Conservation (phyloP, 345 rosid genomes). For the Gossypium australe region DNA sequence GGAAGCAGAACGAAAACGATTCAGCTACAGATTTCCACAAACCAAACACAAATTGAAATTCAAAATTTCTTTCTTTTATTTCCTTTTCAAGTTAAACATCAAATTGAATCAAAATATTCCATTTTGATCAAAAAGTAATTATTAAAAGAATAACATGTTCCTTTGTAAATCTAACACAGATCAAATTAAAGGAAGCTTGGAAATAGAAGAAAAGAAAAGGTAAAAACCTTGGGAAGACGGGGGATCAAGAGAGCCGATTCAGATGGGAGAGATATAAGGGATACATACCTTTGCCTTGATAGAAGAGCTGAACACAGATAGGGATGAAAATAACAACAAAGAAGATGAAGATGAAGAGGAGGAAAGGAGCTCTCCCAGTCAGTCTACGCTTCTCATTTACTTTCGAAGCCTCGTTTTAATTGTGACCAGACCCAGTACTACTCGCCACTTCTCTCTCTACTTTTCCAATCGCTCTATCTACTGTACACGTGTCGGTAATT, state of each 20-base stretch:
- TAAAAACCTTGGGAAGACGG: not conserved
- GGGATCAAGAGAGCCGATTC: not conserved
- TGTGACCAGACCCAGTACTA: conserved; percentile 14
- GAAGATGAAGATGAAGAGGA: conserved; percentile 3
- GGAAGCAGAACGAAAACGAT: not conserved
- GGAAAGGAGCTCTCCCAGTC: not conserved
- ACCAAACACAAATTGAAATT: not conserved
- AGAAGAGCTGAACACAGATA: not conserved
- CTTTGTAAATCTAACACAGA: not conserved
- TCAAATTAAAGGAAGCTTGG: not conserved
- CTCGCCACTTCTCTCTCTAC: not conserved
- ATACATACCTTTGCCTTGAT: not conserved
- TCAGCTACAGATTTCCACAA: not conserved
- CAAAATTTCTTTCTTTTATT: not conserved
- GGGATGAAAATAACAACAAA: not conserved
- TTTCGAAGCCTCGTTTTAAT: conserved; percentile 30
- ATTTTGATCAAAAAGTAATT: not conserved
- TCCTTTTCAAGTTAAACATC: not conserved
- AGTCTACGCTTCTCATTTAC: conserved; percentile 28
- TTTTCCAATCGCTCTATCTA: not conserved
- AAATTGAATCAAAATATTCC: not conserved
- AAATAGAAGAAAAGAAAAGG: not conserved
- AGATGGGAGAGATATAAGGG: not conserved
- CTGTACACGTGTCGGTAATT: conserved; percentile 12
- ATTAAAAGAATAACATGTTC: not conserved